phyloP scores from a whole-genome alignment of 2,329 filamentous ascomycete genomes.

The Zasmidium angulare region DNA sequence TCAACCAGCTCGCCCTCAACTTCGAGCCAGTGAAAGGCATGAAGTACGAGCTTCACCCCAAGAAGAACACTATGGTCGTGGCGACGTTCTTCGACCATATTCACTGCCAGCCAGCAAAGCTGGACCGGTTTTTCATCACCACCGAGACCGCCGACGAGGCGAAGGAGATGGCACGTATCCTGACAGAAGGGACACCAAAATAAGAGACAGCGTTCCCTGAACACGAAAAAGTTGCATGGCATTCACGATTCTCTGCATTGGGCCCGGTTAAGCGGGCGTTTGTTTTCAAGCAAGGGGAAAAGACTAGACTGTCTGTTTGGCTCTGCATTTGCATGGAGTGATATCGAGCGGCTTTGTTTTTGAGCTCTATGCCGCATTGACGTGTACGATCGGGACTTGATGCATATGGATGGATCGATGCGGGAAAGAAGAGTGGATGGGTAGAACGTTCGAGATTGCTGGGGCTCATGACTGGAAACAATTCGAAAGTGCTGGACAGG shows the following conservation, averaged over 20 bases:
- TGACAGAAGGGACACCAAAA: slow-evolving; percentile 6
- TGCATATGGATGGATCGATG: not conserved
- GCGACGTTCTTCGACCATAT: slow-evolving; percentile 23
- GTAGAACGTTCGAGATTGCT: not conserved
- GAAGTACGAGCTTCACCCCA: slow-evolving; percentile 19
- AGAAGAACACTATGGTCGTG: slow-evolving; percentile 21
- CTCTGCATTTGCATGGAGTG: not conserved
- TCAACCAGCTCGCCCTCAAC: slow-evolving; percentile 19
- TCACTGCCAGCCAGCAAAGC: slow-evolving; percentile 10
- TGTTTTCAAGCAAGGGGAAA: not conserved
- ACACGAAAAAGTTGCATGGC: not conserved
- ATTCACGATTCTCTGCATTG: not conserved
- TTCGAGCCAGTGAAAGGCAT: slow-evolving; percentile 17
- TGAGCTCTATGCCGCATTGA: not conserved
- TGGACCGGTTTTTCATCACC: slow-evolving; percentile 9
- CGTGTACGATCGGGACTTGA: not conserved
- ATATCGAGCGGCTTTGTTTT: not conserved
- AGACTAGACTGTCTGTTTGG: not conserved
- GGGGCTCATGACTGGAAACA: too few relatives aligned
- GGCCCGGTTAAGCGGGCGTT: not conserved
- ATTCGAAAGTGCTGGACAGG: too few relatives aligned
- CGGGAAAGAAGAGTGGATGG: not conserved
- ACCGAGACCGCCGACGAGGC: slow-evolving; percentile 6
- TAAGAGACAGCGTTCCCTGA: not conserved
- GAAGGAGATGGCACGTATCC: slow-evolving; percentile 5